Evolutionary conservation across 306 rosid genomes (phyloP).

Genomic region (Prunus fruticosa): DNA sequence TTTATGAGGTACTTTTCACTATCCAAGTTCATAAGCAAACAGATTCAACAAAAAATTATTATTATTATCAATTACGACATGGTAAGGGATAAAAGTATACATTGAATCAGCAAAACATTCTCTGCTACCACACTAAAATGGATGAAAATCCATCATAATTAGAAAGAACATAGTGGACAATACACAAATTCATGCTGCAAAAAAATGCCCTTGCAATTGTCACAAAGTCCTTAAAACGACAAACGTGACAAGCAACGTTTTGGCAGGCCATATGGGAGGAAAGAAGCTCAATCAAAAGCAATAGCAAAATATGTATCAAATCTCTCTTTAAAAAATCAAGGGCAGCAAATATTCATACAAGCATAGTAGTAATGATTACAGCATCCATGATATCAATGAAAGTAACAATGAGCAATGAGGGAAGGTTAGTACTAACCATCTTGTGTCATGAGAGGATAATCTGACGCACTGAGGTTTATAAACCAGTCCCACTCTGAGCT

Average conservation of each 20-base stretch:
- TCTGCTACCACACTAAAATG: constrained; percentile 7
- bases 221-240: constrained; percentile 5
- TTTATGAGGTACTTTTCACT: not conserved
- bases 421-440: constrained; percentile 61
- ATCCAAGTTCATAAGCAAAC: not conserved
- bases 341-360: constrained; percentile 11
- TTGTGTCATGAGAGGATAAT: constrained; percentile 96
- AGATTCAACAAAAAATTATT: not conserved
- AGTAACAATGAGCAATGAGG: constrained; percentile 10
- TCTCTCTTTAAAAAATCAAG: constrained; percentile 9
- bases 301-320: not conserved
- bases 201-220: constrained; percentile 14
- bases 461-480: constrained; percentile 95
- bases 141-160: constrained; percentile 9
- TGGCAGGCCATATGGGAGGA: constrained; percentile 4
- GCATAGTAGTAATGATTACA: constrained; percentile 11
- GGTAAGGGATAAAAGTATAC: not conserved
- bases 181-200: constrained; percentile 19
- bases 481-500: constrained; percentile 80
- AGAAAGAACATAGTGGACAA: constrained; percentile 4
- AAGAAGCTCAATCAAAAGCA: constrained; percentile 8
- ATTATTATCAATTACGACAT: not conserved
- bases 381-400: not conserved
- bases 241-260: not conserved
- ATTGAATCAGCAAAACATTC: not conserved